A percentile compares a stretch with the other conserved stretches of the same genome.
Conservation (phyloP, 2,329 filamentous ascomycete genomes). For the Drechslerella coelobrocha region DNA sequence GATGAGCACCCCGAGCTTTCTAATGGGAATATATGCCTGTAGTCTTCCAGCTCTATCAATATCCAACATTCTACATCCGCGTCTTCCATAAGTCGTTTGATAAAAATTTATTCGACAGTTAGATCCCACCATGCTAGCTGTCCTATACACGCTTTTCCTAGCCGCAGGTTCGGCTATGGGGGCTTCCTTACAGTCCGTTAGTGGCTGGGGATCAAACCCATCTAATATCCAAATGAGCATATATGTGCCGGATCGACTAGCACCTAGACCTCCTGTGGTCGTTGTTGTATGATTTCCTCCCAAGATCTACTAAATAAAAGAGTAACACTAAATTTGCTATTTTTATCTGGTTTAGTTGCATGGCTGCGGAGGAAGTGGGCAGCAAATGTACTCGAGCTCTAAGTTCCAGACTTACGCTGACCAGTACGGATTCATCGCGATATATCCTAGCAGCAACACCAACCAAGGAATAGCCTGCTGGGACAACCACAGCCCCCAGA, state of each 20-base stretch:
- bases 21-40: too few relatives aligned
- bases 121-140: background rate
- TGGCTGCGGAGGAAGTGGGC: constrained; percentile 46
- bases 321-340: too few relatives aligned
- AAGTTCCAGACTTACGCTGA: constrained; percentile 47
- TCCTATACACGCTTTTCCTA: background rate
- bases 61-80: too few relatives aligned
- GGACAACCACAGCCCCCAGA: constrained; percentile 37
- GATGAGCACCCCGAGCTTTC: too few relatives aligned
- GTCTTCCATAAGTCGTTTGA: too few relatives aligned
- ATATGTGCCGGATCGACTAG: constrained; percentile 57
- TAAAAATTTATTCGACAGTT: too few relatives aligned
- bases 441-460: constrained; percentile 33
- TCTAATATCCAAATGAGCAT: constrained; percentile 65
- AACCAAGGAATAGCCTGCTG: constrained; percentile 30
- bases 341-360: constrained; percentile 37
- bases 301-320: too few relatives aligned
- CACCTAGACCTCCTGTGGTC: constrained; percentile 55
- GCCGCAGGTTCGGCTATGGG: constrained; percentile 6
- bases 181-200: constrained; percentile 44
- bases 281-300: constrained; percentile 49
- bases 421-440: constrained; percentile 35
- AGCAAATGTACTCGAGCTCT: constrained; percentile 49
- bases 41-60: too few relatives aligned
- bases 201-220: constrained; percentile 61